A percentile compares a stretch with the other conserved stretches of the same genome.
phyloP scores from a whole-genome alignment of 108 stramenopile species.

The Mediolabrus comicus region DNA sequence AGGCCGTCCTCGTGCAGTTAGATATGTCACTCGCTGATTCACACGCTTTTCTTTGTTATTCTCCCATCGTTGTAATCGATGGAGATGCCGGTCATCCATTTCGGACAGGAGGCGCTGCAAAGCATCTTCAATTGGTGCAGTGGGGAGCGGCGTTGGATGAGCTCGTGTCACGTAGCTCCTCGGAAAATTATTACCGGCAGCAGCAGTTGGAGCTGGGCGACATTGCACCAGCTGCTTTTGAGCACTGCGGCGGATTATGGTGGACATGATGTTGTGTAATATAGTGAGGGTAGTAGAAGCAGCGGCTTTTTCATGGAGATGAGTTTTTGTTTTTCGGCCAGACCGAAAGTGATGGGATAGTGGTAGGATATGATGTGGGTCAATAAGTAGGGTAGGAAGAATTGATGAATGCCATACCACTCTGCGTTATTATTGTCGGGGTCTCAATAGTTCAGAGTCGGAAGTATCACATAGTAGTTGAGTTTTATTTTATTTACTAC shows the following conservation, averaged over 20 bases:
- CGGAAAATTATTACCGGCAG: no score
- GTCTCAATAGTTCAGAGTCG: no score
- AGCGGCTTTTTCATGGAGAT: no score
- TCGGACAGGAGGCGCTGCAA: slow-evolving; percentile 54
- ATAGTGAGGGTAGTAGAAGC: no score
- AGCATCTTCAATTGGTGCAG: slow-evolving; percentile 44
- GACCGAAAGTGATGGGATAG: no score
- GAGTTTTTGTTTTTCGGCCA: no score
- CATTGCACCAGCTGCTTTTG: not conserved
- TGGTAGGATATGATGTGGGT: no score
- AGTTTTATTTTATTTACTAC: no score
- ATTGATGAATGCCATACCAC: no score
- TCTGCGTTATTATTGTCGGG: no score
- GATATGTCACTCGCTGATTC: slow-evolving; percentile 47
- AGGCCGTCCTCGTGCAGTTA: slow-evolving; percentile 7
- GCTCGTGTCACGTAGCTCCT: slow-evolving; percentile 43
- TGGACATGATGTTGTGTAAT: not conserved
- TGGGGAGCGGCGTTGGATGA: slow-evolving; percentile 56
- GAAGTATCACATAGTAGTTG: no score
- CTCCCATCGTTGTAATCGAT: slow-evolving; percentile 51
- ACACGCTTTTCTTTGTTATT: slow-evolving; percentile 21
- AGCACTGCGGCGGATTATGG: not conserved
- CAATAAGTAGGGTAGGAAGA: no score
- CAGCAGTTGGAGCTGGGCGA: not conserved
- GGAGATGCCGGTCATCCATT: slow-evolving; percentile 45